Conservation (phyloP, 768 basidiomycete genomes). For the Udeniomyces megalosporus region DNA sequence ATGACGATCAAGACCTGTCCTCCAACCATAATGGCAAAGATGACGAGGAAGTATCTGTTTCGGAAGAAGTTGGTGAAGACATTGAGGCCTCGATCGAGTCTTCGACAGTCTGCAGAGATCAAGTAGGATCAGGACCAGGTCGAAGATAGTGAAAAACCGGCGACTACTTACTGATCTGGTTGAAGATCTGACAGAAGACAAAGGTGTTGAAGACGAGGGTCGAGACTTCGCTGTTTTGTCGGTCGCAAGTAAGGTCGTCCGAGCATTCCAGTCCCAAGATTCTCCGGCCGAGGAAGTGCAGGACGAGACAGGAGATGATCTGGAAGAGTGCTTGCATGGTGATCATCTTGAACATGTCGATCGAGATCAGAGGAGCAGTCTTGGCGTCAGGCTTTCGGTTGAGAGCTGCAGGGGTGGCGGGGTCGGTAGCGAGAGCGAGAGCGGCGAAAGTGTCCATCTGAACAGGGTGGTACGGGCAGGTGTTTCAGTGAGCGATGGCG, state of each 20-base stretch:
- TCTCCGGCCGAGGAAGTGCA: constrained; percentile 64
- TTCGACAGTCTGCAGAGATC: constrained; percentile 41
- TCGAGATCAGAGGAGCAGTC: constrained; percentile 70
- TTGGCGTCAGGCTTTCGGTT: constrained; percentile 83
- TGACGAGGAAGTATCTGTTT: constrained; percentile 70
- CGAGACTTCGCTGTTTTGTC: constrained; percentile 38
- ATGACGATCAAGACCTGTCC: constrained; percentile 79
- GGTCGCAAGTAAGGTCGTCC: constrained; percentile 24
- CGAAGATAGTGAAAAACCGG: constrained; percentile 16
- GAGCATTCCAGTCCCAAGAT: constrained; percentile 47
- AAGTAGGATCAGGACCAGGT: not conserved
- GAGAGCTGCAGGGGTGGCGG: constrained; percentile 55
- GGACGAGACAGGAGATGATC: constrained; percentile 60
- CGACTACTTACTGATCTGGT: constrained; percentile 6
- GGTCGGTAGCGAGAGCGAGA: constrained; percentile 90
- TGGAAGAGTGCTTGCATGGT: constrained; percentile 77
- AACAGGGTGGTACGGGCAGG: not conserved
- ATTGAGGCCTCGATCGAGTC: constrained; percentile 71
- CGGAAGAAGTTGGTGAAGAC: constrained; percentile 64
- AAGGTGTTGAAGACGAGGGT: constrained; percentile 97
- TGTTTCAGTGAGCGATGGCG: not conserved
- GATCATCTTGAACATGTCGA: constrained; percentile 96
- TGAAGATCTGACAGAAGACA: constrained; percentile 83
- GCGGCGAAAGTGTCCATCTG: constrained; percentile 62
- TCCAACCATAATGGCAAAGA: constrained; percentile 44